These are phyloP conservation scores for Trifolium fragiferum DNA, from an alignment of 306 rosid genomes.

Conservation along the genomic window DNA sequence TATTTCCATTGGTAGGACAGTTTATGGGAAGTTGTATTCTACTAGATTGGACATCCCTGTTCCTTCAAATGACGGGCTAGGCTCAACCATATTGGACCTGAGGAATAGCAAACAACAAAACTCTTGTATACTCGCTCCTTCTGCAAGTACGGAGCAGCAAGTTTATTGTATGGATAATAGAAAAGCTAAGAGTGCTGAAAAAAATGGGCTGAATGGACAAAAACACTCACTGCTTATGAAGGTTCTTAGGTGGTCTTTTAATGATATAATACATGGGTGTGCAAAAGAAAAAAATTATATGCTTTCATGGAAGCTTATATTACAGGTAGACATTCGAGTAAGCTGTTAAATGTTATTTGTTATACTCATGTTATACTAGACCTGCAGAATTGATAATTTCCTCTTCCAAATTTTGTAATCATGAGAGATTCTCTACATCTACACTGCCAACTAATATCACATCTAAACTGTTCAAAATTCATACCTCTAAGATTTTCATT, in stretches of 20 bases:
- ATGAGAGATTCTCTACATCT: constrained; percentile 21
- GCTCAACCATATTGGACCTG: constrained; percentile 46
- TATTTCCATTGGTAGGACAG: constrained; percentile 39
- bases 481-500: constrained; percentile 34
- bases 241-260: constrained; percentile 67
- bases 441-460: constrained; percentile 8
- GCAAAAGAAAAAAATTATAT: constrained; percentile 48
- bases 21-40: constrained; percentile 52
- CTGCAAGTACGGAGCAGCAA: constrained; percentile 40
- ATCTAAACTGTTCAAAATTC: constrained; percentile 25
- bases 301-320: constrained; percentile 64
- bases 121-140: constrained; percentile 45
- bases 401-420: constrained; percentile 19
- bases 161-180: constrained; percentile 39
- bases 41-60: constrained; percentile 76
- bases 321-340: constrained; percentile 58
- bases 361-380: constrained; percentile 19
- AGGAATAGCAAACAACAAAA: constrained; percentile 42
- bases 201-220: constrained; percentile 36
- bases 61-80: constrained; percentile 56
- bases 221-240: constrained; percentile 37
- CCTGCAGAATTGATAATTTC: constrained; percentile 19
- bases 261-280: constrained; percentile 67
- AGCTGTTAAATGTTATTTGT: constrained; percentile 34
- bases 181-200: constrained; percentile 43